These are phyloP conservation scores for Populus ilicifolia DNA, from an alignment of 345 rosid species.

Conservation along the genomic window DNA sequence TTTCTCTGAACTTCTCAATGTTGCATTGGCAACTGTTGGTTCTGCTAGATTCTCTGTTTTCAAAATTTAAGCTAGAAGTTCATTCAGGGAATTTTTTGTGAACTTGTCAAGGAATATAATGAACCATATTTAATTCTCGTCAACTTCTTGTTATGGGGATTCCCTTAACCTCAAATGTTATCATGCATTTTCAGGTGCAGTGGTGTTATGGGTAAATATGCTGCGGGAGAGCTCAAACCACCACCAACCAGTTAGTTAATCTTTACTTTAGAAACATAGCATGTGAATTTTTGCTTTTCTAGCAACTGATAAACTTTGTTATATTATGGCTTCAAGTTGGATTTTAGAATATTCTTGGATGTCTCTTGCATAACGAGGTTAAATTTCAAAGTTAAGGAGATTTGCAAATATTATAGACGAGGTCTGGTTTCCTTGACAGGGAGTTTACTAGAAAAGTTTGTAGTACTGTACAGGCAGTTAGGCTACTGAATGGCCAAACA, in stretches of 20 bases:
- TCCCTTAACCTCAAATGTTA: background rate
- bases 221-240: constrained; percentile 97
- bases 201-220: constrained; percentile 97
- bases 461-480: background rate
- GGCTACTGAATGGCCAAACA: background rate
- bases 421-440: background rate
- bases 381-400: background rate
- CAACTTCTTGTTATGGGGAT: background rate
- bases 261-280: background rate
- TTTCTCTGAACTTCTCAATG: background rate
- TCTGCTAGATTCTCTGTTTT: too few species aligned
- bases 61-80: too few species aligned
- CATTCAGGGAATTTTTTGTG: background rate
- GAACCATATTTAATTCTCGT: background rate
- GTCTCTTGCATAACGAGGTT: background rate
- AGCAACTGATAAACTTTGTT: background rate
- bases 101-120: background rate
- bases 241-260: constrained; percentile 69
- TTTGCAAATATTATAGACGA: background rate
- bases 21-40: background rate
- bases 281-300: background rate
- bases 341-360: background rate
- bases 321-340: background rate
- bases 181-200: constrained; percentile 66
- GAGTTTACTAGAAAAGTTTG: background rate